A percentile compares a stretch with the other conserved stretches of the same genome.
Evolutionary conservation across 148 eudicot species (phyloP).

Genomic region (Arctostaphylos glauca): DNA sequence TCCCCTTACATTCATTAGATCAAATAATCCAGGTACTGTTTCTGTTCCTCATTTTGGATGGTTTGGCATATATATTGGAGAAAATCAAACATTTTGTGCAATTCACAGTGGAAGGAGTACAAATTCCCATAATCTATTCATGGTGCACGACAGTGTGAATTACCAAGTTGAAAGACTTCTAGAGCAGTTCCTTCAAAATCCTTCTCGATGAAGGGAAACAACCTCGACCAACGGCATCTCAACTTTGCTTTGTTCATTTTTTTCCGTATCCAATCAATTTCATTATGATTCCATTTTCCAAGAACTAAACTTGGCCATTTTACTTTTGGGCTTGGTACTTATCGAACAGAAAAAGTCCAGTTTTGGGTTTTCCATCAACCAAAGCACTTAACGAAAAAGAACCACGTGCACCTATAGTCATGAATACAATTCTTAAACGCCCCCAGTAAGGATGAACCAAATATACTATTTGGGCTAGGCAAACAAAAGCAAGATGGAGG

Average conservation of each 20-base stretch:
- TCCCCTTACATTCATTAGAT: neutral
- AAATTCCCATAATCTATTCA: neutral
- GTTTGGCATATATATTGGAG: neutral
- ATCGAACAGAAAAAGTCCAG: neutral
- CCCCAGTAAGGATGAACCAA: neutral
- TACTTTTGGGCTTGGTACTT: neutral
- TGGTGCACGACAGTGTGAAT: neutral
- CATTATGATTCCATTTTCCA: neutral
- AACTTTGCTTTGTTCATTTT: neutral
- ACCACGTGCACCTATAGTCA: neutral
- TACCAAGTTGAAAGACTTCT: neutral
- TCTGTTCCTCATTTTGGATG: neutral
- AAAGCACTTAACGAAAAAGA: neutral
- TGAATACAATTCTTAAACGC: neutral
- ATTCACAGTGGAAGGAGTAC: neutral
- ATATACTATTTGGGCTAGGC: neutral
- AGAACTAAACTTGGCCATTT: neutral
- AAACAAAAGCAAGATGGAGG: neutral
- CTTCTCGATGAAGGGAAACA: neutral
- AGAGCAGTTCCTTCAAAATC: neutral
- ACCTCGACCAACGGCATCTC: neutral
- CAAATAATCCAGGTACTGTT: neutral
- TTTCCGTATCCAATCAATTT: neutral
- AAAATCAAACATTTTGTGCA: neutral
- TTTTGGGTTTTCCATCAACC: neutral